Base-by-base conservation (phyloP, 495 filamentous ascomycete species). In the Penicillium roqueforti region DNA sequence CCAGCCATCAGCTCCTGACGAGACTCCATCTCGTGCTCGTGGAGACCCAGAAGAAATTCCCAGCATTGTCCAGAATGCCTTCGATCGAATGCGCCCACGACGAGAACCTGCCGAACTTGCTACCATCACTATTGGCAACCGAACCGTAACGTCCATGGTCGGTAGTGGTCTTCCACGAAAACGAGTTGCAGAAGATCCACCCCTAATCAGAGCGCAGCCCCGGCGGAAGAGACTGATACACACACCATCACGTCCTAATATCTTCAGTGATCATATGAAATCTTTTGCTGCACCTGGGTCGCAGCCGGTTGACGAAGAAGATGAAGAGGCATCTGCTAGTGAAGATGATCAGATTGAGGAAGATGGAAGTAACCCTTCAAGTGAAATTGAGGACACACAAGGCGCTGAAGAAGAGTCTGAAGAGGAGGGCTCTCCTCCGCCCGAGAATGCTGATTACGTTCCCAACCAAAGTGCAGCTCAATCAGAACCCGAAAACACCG, bases 121-220 rank as follows among this genome's bases (percentile, higher is more conserved):
- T 28, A 96, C 89, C 3, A 93, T 97, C 28, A 96, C 90, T 0
- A 87, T 97, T 49, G 92, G 90, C 3, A 80, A 87, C 48, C 83
- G 81, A 36, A 91, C 89, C 1, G 83, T 91, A 19, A 91, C 75
- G 6, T 78, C 80, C 0, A 71, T 80, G 40, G 68, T 87, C 53
- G 83, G 83, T 11, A 79, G 72, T 57, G 70, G 73, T 47, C 32
- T 67, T 1, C 68, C 70, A 26, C 75, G 71, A 52, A 76, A 76
- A 47, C 63, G 73, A 20, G 54, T 68, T 18, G 62, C 59, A 4
- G 63, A 52, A 31, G 38, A 46, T 51, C 51, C 63, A 6, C 56
- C 51, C 29, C 42, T 62, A 7, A 45, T 47, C 6, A 55, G 51
- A 44, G 55, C 56, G 1, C 45, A 50, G 34, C 37, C 61, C 1